phyloP scores from a whole-genome alignment of 257 asterid genomes.

The Mentha longifolia region DNA sequence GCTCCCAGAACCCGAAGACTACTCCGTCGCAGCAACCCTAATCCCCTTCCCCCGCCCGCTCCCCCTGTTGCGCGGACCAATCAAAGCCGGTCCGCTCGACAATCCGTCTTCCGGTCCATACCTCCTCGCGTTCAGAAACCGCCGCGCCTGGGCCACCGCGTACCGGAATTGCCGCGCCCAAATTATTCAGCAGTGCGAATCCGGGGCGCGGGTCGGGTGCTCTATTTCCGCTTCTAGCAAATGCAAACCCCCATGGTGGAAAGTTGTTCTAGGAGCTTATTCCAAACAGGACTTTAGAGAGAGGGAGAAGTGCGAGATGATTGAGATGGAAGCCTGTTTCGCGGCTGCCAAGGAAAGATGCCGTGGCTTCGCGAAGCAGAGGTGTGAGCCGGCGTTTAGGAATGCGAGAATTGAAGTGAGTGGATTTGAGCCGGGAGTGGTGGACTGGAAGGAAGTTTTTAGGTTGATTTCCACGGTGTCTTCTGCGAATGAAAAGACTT shows the following conservation, averaged over 20 bases:
- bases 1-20: constrained; percentile 55
- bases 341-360: constrained; percentile 62
- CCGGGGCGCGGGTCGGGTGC: constrained; percentile 87
- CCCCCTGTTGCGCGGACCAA: constrained; percentile 77
- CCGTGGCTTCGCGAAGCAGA: constrained; percentile 56
- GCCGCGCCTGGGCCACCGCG: constrained; percentile 65
- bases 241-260: constrained; percentile 93
- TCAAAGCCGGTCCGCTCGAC: constrained; percentile 53
- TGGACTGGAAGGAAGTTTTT: constrained; percentile 52
- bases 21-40: constrained; percentile 66
- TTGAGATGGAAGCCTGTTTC: constrained; percentile 71
- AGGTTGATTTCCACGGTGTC: constrained; percentile 63
- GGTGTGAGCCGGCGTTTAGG: constrained; percentile 63
- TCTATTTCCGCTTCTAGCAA: constrained; percentile 80
- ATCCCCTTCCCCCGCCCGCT: constrained; percentile 57
- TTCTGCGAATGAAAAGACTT: constrained; percentile 37
- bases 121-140: constrained; percentile 72
- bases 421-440: constrained; percentile 42
- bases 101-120: constrained; percentile 59
- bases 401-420: constrained; percentile 59
- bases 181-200: constrained; percentile 69
- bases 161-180: constrained; percentile 56
- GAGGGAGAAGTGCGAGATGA: constrained; percentile 78
- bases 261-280: constrained; percentile 42
- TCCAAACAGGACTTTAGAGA: constrained; percentile 55